phyloP scores from a whole-genome alignment of 106 monocot genomes.

The Apostasia ramifera region DNA sequence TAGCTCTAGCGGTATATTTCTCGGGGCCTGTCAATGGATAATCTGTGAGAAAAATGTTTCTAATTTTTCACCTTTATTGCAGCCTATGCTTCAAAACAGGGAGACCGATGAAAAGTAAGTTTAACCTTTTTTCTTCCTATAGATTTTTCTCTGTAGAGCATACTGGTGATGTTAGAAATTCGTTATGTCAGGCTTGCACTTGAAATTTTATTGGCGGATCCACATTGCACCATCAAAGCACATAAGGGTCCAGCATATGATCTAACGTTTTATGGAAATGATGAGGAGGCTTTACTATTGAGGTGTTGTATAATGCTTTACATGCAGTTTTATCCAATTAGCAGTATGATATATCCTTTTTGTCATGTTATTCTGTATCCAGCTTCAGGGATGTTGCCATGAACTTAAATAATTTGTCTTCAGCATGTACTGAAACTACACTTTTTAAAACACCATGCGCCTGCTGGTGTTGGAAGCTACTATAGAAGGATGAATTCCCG shows the following conservation, averaged over 20 bases:
- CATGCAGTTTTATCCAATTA: neutral
- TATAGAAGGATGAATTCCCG: no score
- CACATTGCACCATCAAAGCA: constrained; percentile 47
- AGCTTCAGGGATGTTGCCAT: no score
- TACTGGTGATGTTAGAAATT: neutral
- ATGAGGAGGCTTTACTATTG: constrained; percentile 64
- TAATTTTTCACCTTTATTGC: neutral
- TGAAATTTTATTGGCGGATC: constrained; percentile 24
- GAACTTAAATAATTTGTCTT: no score
- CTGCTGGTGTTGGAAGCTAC: no score
- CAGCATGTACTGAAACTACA: no score
- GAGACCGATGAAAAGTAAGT: neutral
- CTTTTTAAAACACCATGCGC: no score
- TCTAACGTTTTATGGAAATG: constrained; percentile 73
- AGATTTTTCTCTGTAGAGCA: no score
- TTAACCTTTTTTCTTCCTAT: neutral
- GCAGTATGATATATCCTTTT: neutral
- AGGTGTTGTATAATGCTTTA: constrained; percentile 44
- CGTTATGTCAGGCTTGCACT: constrained; percentile 2
- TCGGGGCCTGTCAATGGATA: no score
- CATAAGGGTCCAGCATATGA: constrained; percentile 89
- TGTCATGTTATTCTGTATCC: neutral
- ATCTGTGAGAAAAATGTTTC: neutral
- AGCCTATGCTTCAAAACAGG: constrained; percentile 6
- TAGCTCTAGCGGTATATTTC: no score